These are phyloP conservation scores for Colletotrichum tropicale DNA, from an alignment of 2,329 filamentous ascomycete genomes.

Conservation along the genomic window DNA sequence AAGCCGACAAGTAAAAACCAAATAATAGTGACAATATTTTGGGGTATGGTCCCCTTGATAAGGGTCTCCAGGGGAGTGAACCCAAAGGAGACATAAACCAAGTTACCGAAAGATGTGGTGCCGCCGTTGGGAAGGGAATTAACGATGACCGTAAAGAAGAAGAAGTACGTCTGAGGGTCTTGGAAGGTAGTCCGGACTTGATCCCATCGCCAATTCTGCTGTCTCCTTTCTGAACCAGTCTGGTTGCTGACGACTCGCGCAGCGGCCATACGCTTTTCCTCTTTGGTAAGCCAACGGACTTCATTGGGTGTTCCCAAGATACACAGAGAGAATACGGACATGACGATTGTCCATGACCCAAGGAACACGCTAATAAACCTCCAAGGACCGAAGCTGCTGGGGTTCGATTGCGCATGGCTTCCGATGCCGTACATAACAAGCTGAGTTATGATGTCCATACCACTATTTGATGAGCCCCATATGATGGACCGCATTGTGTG, in stretches of 20 bases:
- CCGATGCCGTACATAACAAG: background rate
- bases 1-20: background rate
- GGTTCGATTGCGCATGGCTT: background rate
- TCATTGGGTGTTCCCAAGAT: background rate
- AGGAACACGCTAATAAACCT: background rate
- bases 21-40: background rate
- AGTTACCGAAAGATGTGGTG: background rate
- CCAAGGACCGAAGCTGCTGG: background rate
- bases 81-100: background rate
- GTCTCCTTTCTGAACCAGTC: background rate
- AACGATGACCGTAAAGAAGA: background rate
- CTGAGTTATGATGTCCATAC: background rate
- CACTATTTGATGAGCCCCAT: background rate
- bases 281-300: background rate
- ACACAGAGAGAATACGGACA: background rate
- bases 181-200: fast-evolving
- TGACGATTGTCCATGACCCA: background rate
- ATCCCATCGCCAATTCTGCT: background rate
- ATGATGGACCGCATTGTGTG: background rate
- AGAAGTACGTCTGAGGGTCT: background rate
- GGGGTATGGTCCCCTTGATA: background rate
- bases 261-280: background rate
- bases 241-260: background rate
- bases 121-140: fast-evolving
- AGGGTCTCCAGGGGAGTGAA: background rate